Percentiles rank a stretch among this genome's conserved stretches.
phyloP scores from a whole-genome alignment of 768 basidiomycete genomes.

The Phaeotremella skinneri region DNA sequence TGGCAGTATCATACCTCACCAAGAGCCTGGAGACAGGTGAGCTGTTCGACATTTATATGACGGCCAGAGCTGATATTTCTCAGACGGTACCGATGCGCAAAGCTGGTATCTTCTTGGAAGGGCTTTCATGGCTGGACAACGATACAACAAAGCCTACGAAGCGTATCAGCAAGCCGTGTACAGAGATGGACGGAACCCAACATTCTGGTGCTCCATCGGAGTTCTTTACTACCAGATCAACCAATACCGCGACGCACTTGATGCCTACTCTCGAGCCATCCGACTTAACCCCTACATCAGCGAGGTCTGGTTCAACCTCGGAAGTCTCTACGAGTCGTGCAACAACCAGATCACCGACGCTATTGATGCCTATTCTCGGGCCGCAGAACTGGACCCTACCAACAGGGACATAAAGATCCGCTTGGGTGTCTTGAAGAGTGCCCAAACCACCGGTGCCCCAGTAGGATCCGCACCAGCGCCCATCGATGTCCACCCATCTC shows the following conservation, averaged over 20 bases:
- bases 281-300: slow-evolving; percentile 97
- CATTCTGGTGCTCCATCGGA: slow-evolving; percentile 99
- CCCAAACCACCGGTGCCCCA: slow-evolving; percentile 69
- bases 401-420: slow-evolving; percentile 81
- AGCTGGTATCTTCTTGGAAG: slow-evolving; percentile 98
- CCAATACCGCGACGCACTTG: slow-evolving; percentile 96
- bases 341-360: slow-evolving; percentile 99
- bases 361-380: slow-evolving; percentile 95
- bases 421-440: slow-evolving; percentile 71
- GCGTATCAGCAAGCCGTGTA: slow-evolving; percentile 99
- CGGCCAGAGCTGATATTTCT: neutral
- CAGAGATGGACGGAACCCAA: slow-evolving; percentile 96
- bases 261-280: slow-evolving; percentile 97
- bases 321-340: slow-evolving; percentile 93
- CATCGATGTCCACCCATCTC: slow-evolving; percentile 93
- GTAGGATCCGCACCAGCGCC: slow-evolving; percentile 84
- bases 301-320: slow-evolving; percentile 94
- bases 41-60: slow-evolving; percentile 39
- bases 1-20: slow-evolving; percentile 88
- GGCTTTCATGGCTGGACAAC: slow-evolving; percentile 96
- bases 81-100: slow-evolving; percentile 92
- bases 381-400: slow-evolving; percentile 84
- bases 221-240: slow-evolving; percentile 99
- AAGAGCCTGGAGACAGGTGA: slow-evolving; percentile 91
- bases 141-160: slow-evolving; percentile 99